Evolutionary conservation across 1,284 basidiomycete species (phyloP).

Genomic region (Apiotrichum mycotoxinovorans): DNA sequence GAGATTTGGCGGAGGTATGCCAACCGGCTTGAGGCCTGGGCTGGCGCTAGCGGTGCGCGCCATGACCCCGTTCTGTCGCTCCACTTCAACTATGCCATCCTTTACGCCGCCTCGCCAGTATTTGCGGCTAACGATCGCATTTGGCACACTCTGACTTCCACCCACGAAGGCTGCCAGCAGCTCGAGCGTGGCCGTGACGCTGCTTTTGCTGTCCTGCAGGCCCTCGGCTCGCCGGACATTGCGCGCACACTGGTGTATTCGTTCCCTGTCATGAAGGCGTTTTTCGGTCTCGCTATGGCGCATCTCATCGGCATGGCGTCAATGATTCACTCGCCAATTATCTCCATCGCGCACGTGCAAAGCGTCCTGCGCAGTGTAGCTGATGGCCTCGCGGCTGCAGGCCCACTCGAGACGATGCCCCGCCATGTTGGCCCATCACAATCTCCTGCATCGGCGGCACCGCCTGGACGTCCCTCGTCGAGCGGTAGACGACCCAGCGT

Average conservation of each 20-base stretch:
- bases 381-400: slow-evolving; percentile 33
- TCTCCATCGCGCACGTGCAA: slow-evolving; percentile 30
- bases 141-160: slow-evolving; percentile 38
- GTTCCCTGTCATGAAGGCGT: slow-evolving; percentile 42
- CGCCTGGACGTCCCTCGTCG: not conserved
- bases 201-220: slow-evolving; percentile 41
- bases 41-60: slow-evolving; percentile 24
- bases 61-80: slow-evolving; percentile 36
- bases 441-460: not conserved
- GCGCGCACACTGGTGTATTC: slow-evolving; percentile 45
- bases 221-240: slow-evolving; percentile 44
- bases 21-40: slow-evolving; percentile 41
- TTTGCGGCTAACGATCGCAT: slow-evolving; percentile 30
- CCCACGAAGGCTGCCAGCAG: slow-evolving; percentile 38
- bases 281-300: slow-evolving; percentile 41
- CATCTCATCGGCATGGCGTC: slow-evolving; percentile 36
- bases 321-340: slow-evolving; percentile 28
- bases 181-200: slow-evolving; percentile 45
- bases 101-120: slow-evolving; percentile 42
- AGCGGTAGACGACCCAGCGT: not conserved
- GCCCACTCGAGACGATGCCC: slow-evolving; percentile 22
- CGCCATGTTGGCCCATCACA: not conserved
- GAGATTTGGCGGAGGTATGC: slow-evolving; percentile 35
- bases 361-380: slow-evolving; percentile 36
- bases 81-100: slow-evolving; percentile 44